A percentile compares a stretch with the other conserved stretches of the same genome.
Conservation (phyloP, 2,329 filamentous ascomycete genomes). For the Pseudogymnoascus sp. region DNA sequence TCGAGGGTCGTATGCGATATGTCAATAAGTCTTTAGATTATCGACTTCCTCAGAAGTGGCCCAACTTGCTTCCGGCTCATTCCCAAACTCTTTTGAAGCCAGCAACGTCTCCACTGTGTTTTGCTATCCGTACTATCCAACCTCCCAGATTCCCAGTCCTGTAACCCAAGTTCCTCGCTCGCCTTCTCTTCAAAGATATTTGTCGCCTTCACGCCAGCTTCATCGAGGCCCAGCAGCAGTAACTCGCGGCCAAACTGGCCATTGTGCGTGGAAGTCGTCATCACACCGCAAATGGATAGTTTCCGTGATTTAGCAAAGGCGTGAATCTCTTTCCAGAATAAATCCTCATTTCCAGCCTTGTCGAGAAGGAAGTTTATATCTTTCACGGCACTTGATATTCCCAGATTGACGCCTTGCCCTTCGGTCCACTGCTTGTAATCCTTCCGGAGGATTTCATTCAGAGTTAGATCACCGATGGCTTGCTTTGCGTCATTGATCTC, state of each 20-base stretch:
- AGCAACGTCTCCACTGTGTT: conserved; percentile 47
- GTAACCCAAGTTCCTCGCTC: conserved; percentile 44
- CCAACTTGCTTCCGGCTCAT: conserved; percentile 62
- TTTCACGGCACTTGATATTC: conserved; percentile 59
- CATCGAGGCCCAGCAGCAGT: conserved; percentile 53
- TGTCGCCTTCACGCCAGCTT: conserved; percentile 41
- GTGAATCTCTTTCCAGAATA: conserved; percentile 41
- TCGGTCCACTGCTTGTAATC: conserved; percentile 77
- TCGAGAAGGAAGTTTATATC: conserved; percentile 53
- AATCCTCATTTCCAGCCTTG: conserved; percentile 35
- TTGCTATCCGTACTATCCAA: conserved; percentile 36
- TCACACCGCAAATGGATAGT: conserved; percentile 56
- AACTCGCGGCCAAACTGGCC: conserved; percentile 57
- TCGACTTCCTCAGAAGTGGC: conserved; percentile 51
- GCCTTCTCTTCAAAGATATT: conserved; percentile 44
- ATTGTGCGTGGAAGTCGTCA: conserved; percentile 53
- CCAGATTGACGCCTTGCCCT: conserved; percentile 43
- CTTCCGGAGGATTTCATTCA: conserved; percentile 65
- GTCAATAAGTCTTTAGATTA: conserved; percentile 21
- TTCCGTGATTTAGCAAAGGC: conserved; percentile 46
- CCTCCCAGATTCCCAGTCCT: conserved; percentile 42
- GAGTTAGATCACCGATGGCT: conserved; percentile 50
- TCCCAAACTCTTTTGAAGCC: conserved; percentile 55
- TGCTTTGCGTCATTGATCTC: conserved; percentile 56
- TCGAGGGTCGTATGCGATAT: not conserved